phyloP scores from a whole-genome alignment of 345 rosid species.

The Durio zibethinus region DNA sequence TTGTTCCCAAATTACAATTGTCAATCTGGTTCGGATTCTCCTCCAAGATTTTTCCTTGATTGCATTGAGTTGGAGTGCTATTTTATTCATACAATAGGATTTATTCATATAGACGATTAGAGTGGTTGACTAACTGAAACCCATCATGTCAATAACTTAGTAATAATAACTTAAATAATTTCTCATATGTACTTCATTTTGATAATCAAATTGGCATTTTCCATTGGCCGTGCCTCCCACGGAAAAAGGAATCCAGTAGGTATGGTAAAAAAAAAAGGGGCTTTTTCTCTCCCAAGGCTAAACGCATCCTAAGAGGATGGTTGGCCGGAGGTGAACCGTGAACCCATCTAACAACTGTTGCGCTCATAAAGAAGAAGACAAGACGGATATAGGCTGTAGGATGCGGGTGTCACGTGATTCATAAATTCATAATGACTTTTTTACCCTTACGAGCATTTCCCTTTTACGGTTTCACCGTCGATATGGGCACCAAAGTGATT shows the following conservation, averaged over 20 bases:
- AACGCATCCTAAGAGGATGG: no score
- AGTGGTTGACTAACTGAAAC: background rate
- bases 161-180: no score
- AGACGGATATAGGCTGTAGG: no score
- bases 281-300: no score
- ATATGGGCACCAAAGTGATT: background rate
- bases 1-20: background rate
- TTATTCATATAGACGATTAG: background rate
- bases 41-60: background rate
- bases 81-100: background rate
- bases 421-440: background rate
- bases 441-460: background rate
- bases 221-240: no score
- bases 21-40: slow-evolving; percentile 1
- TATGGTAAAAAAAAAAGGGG: no score
- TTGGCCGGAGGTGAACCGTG: no score
- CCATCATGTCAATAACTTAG: background rate
- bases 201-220: no score
- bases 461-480: background rate
- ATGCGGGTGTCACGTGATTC: background rate
- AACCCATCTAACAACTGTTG: slow-evolving; percentile 12
- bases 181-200: no score
- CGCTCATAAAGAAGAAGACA: slow-evolving; percentile 26
- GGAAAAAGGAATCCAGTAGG: no score
- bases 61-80: background rate